Evolutionary conservation across 2,329 filamentous ascomycete species (phyloP), one percentile per base, ranked within the genome.

Genomic region (Beauveria medogensis): DNA sequence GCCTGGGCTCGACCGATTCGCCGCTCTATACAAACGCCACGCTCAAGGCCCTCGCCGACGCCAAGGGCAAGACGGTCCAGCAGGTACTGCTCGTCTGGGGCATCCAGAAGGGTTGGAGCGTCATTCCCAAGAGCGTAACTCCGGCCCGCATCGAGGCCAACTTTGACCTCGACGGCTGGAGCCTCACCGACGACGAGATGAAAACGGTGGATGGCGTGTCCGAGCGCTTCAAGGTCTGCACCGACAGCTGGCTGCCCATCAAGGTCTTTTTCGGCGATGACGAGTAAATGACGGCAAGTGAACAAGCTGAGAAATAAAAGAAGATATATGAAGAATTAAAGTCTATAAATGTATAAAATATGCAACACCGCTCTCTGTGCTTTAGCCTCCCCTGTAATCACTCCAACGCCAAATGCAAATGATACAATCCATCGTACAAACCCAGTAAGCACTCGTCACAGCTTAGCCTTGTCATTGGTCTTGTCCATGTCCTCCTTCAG

Each of bases 241-340:
- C 81, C 41, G 91, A 93, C 71, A 75, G 70, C 30, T 93, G 88
- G 86, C 71, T 91, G 69, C 90, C 89, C 0, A 74, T 89, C 63
- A 88, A 86, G 80, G 89, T 93, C 41, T 94, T 94, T 80, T 91
- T 91, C 71, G 89, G 88, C 8, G 89, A 92, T 68, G 88, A 92
- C 69, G 89, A 92, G 78, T 92, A 55, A 28, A 22, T 22, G 12
- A 18, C 12, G 44, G 44, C 12, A 26, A 20, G 18, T 41, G 16
- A 51, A 44, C 50, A 30, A 44, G 7, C 8, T n/a, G 3, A n/a
- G 43, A 63, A 43, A 24, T n/a, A 28, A 10, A 50, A 37, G 10
- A 26, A 26, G 12, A 14, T 61, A 52, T 3, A 63, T 16, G 3
- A 50, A 44, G 7, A n/a, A 30, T 5, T 41, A 37, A 41, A 40